Percentiles rank a stretch among this genome's conserved stretches.
phyloP scores from a whole-genome alignment of 139 green algal species.

The Dunaliella sp. region DNA sequence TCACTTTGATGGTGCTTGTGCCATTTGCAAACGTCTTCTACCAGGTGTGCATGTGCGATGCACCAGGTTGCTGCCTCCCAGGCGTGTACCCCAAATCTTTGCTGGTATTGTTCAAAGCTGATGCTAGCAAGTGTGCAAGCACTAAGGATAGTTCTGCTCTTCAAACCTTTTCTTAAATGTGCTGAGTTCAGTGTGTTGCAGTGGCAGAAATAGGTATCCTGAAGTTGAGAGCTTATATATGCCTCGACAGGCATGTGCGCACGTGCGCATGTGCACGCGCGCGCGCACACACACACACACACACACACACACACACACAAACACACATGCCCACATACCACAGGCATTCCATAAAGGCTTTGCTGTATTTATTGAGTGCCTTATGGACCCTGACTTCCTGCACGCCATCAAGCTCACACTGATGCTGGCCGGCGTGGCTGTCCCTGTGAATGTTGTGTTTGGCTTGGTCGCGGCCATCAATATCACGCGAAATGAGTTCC shows the following conservation, averaged over 20 bases:
- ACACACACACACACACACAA: slow-evolving; percentile 11
- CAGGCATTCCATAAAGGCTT: slow-evolving; percentile 77
- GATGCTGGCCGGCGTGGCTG: slow-evolving; percentile 63
- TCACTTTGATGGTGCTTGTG: slow-evolving; percentile 69
- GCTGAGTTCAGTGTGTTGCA: too few species aligned
- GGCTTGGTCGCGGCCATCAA: slow-evolving; percentile 69
- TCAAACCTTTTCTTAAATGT: too few species aligned
- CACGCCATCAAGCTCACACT: slow-evolving; percentile 56
- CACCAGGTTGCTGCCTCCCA: too few species aligned
- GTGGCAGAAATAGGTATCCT: too few species aligned
- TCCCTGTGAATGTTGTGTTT: slow-evolving; percentile 84
- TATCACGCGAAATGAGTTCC: slow-evolving; percentile 79
- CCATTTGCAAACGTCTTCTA: slow-evolving; percentile 82
- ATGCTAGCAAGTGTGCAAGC: too few species aligned
- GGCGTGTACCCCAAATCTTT: too few species aligned
- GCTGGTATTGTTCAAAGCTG: too few species aligned
- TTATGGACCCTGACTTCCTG: slow-evolving; percentile 79
- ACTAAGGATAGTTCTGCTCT: too few species aligned
- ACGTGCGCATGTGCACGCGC: neutral
- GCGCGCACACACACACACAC: slow-evolving; percentile 9
- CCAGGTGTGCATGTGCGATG: slow-evolving; percentile 41
- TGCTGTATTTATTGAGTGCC: slow-evolving; percentile 68
- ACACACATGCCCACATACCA: slow-evolving; percentile 6
- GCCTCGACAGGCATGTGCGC: neutral
- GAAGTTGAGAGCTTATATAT: too few species aligned